Conservation (phyloP, 371 early-diverging fungal genomes). For the Umbelopsis sp. region DNA sequence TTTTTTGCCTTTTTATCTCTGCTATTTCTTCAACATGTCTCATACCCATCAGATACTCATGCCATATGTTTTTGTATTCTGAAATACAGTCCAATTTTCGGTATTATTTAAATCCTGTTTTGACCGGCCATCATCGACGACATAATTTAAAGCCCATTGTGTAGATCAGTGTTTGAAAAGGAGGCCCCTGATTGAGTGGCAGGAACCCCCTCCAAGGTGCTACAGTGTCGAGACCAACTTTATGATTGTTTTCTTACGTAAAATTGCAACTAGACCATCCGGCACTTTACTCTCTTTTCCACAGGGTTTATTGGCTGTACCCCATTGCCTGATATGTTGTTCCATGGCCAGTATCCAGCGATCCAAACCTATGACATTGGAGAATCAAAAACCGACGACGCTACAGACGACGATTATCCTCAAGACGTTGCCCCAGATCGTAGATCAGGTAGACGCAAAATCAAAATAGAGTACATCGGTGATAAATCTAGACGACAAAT, state of each 20-base stretch:
- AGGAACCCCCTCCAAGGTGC: no score
- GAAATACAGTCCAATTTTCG: background rate
- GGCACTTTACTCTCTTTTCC: background rate
- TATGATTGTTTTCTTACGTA: no score
- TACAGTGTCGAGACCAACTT: no score
- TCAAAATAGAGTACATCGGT: slow-evolving; percentile 93
- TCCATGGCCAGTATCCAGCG: background rate
- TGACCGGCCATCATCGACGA: no score
- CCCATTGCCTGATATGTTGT: background rate
- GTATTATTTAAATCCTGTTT: no score
- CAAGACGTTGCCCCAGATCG: background rate
- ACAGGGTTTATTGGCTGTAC: background rate
- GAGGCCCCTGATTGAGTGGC: no score
- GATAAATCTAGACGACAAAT: slow-evolving; percentile 93
- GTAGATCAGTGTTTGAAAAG: no score
- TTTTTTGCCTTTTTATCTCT: background rate
- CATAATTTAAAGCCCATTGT: no score
- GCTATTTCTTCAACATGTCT: background rate
- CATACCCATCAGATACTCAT: slow-evolving; percentile 2
- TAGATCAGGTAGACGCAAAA: slow-evolving; percentile 77
- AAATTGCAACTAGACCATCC: background rate
- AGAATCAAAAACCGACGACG: background rate
- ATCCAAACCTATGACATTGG: background rate
- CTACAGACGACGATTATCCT: slow-evolving; percentile 3
- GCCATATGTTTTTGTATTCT: no score